Evolutionary conservation across 2,329 filamentous ascomycete species (phyloP).

Genomic region (Arthroderma uncinatum): DNA sequence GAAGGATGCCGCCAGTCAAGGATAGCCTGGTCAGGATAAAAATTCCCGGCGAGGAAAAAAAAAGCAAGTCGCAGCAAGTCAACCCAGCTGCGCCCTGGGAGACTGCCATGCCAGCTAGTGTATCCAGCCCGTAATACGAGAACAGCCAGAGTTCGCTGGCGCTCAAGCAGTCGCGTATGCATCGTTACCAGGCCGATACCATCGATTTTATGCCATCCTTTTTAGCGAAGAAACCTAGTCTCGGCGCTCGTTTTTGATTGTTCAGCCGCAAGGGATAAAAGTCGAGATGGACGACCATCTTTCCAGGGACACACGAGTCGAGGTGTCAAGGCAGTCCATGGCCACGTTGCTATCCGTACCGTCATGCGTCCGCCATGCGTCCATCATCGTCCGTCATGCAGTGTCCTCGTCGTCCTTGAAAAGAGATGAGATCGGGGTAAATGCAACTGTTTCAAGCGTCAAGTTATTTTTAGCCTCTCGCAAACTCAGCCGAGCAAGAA

Average conservation of each 20-base stretch:
- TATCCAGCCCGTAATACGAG: background rate
- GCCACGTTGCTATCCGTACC: background rate
- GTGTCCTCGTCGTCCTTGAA: background rate
- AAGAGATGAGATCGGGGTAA: background rate
- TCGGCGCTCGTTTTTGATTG: background rate
- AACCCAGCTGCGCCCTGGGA: background rate
- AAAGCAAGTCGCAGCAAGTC: background rate
- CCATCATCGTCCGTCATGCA: background rate
- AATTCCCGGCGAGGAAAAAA: background rate
- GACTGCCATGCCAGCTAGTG: background rate
- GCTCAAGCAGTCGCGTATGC: background rate
- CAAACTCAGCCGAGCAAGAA: background rate
- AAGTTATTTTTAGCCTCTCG: background rate
- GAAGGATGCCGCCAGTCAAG: background rate
- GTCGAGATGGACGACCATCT: no score
- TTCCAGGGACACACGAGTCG: no score
- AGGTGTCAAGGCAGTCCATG: background rate
- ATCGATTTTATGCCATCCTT: background rate
- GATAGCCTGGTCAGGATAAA: background rate
- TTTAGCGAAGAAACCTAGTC: background rate
- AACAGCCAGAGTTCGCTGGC: background rate
- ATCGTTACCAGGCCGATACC: background rate
- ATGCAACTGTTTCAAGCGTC: background rate
- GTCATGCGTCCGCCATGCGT: background rate
- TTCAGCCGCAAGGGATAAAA: background rate